phyloP scores from a whole-genome alignment of 441 rosid genomes.

The Populus hybrid region DNA sequence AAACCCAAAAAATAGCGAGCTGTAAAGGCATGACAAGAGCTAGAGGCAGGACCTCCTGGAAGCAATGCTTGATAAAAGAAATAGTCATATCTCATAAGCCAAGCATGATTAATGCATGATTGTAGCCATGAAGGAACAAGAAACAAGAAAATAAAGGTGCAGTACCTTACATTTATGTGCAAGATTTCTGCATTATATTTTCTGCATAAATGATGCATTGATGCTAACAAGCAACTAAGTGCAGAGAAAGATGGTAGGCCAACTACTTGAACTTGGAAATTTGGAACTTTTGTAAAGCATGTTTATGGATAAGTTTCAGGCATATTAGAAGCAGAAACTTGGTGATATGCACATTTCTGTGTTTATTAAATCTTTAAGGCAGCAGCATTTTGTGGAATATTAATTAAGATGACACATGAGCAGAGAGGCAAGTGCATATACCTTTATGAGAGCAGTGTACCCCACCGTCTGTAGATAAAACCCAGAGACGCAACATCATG shows the following conservation, averaged over 20 bases:
- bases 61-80: neutral
- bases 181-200: neutral
- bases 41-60: neutral
- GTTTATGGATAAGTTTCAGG: neutral
- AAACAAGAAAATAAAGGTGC: neutral
- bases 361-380: neutral
- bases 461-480: constrained; percentile 41
- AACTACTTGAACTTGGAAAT: neutral
- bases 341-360: neutral
- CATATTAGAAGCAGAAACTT: constrained; percentile 1
- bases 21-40: neutral
- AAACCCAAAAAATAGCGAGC: neutral
- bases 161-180: neutral
- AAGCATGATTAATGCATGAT: too few relatives aligned
- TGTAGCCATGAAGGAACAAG: neutral
- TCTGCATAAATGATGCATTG: neutral
- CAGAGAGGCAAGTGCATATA: constrained; percentile 18
- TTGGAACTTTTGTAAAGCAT: neutral
- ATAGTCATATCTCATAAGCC: neutral
- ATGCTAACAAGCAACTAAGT: neutral
- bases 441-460: constrained; percentile 71
- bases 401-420: neutral
- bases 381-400: neutral
- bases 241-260: neutral
- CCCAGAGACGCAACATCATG: constrained; percentile 82